Conservation (phyloP, 345 rosid genomes). For the Populus ilicifolia region DNA sequence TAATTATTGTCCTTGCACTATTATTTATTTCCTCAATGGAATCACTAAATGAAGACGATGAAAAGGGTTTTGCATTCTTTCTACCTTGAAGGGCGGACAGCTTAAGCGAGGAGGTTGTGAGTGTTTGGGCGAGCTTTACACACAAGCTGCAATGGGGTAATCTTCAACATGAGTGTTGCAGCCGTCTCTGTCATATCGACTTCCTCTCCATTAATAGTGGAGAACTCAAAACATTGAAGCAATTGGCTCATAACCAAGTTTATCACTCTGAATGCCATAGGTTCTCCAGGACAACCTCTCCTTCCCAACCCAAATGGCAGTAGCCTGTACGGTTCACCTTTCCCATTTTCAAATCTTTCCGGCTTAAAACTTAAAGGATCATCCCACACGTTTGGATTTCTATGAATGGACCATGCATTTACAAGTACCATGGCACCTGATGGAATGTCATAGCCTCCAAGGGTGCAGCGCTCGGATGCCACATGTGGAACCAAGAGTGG, state of each 20-base stretch:
- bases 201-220: slow-evolving; percentile 2
- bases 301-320: slow-evolving; percentile 35
- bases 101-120: not conserved
- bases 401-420: slow-evolving; percentile 21
- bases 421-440: slow-evolving; percentile 6
- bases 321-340: not conserved
- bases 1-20: not conserved
- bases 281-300: slow-evolving; percentile 25
- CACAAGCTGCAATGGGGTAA: slow-evolving; percentile 10
- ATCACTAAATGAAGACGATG: not conserved
- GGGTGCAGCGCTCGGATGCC: slow-evolving; percentile 11
- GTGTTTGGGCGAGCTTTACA: not conserved
- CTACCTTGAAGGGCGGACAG: not conserved
- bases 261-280: slow-evolving; percentile 21
- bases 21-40: not conserved
- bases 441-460: slow-evolving; percentile 15
- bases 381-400: slow-evolving; percentile 20
- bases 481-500: slow-evolving; percentile 18
- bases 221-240: slow-evolving; percentile 34
- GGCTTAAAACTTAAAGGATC: slow-evolving; percentile 12
- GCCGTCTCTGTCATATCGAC: slow-evolving; percentile 26
- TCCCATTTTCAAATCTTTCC: slow-evolving; percentile 12
- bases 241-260: slow-evolving; percentile 16
- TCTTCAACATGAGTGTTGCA: not conserved
- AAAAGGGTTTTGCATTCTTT: not conserved